Evolutionary conservation across 768 basidiomycete species (phyloP).

Genomic region (Tylopilus cervinicoccineus): DNA sequence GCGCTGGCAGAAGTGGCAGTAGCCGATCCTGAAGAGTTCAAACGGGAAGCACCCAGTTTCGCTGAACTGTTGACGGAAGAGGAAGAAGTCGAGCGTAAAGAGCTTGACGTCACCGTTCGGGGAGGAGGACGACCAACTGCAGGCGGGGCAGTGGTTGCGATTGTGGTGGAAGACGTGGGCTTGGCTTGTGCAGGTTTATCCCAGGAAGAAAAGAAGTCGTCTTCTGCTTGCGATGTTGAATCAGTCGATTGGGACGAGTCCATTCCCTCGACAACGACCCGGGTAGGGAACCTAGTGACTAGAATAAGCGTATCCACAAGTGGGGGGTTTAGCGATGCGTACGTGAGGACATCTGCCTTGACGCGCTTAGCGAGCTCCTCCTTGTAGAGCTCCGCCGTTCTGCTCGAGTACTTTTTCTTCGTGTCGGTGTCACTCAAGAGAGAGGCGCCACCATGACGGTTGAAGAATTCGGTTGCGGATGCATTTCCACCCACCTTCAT

Average conservation of each 20-base stretch:
- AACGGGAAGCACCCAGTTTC: slow-evolving; percentile 41
- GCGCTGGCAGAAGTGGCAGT: slow-evolving; percentile 28
- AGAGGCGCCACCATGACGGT: slow-evolving; percentile 74
- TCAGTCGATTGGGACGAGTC: slow-evolving; percentile 41
- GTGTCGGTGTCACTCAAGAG: slow-evolving; percentile 70
- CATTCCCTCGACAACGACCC: slow-evolving; percentile 81
- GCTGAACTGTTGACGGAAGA: slow-evolving; percentile 26
- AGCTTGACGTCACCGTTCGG: slow-evolving; percentile 64
- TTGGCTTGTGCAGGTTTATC: slow-evolving; percentile 72
- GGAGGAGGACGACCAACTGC: slow-evolving; percentile 53
- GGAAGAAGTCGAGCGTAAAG: slow-evolving; percentile 46
- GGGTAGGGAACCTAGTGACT: slow-evolving; percentile 61
- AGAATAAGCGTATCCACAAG: background rate
- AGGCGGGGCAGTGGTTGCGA: slow-evolving; percentile 51
- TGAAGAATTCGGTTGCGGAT: slow-evolving; percentile 84
- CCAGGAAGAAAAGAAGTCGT: slow-evolving; percentile 98
- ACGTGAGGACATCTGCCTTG: slow-evolving; percentile 71
- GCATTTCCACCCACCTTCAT: slow-evolving; percentile 97
- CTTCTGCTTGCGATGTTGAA: slow-evolving; percentile 53
- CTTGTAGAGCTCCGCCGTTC: slow-evolving; percentile 84
- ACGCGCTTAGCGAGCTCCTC: slow-evolving; percentile 83
- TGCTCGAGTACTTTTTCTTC: slow-evolving; percentile 86
- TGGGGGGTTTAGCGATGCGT: slow-evolving; percentile 21
- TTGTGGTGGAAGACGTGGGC: slow-evolving; percentile 47
- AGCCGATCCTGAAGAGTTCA: slow-evolving; percentile 38